A percentile compares a stretch with the other conserved stretches of the same genome.
phyloP scores from a whole-genome alignment of 192 early-diverging fungal species.

The Coemansia sp. region DNA sequence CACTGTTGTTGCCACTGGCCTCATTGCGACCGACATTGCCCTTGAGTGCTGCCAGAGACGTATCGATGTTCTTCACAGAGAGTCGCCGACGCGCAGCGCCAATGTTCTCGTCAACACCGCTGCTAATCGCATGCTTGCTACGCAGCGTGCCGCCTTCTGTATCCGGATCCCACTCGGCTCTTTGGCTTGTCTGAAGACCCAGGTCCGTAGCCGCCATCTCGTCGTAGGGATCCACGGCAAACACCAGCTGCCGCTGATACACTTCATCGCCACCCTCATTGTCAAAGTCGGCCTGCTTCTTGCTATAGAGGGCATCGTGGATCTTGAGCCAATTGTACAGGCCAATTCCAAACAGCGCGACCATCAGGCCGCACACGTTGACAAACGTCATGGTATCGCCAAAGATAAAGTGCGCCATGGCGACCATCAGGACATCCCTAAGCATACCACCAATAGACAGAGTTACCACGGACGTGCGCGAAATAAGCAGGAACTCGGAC shows the following conservation, averaged over 20 bases:
- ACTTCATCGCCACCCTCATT: constrained; percentile 11
- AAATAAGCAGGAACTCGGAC: constrained; percentile 81
- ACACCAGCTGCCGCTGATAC: constrained; percentile 24
- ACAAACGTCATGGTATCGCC: constrained; percentile 74
- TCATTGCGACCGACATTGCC: neutral
- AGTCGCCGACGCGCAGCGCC: neutral
- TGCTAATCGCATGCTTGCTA: constrained; percentile 5
- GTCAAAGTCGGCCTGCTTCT: neutral
- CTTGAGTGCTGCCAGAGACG: neutral
- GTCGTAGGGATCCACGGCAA: constrained; percentile 33
- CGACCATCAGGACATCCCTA: constrained; percentile 83
- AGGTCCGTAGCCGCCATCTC: constrained; percentile 12
- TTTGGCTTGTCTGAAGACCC: neutral
- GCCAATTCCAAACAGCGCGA: constrained; percentile 81
- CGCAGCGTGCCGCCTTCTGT: neutral
- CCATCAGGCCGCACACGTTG: constrained; percentile 72
- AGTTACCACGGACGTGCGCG: constrained; percentile 78
- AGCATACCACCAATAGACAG: constrained; percentile 87
- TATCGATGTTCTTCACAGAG: neutral
- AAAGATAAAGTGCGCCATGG: constrained; percentile 70
- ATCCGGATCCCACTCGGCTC: neutral
- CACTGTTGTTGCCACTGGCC: neutral
- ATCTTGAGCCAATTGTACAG: constrained; percentile 71
- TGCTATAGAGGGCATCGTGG: constrained; percentile 24
- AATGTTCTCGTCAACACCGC: neutral